Evolutionary conservation across 148 eudicot genomes (phyloP).

Genomic region (Tetragonia tetragonoides): DNA sequence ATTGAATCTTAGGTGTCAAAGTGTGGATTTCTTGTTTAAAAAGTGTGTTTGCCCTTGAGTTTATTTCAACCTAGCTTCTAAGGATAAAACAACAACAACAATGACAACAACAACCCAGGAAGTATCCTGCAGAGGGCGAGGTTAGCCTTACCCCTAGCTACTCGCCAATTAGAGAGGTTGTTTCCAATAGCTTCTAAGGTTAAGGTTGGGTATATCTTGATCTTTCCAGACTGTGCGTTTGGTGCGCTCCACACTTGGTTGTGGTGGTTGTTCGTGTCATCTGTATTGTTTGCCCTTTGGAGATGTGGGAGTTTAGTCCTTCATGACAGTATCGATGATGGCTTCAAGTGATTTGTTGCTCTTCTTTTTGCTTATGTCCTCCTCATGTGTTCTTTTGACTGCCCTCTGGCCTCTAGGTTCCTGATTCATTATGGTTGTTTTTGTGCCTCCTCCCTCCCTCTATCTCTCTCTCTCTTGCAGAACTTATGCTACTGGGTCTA

Average conservation of each 20-base stretch:
- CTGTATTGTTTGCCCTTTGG: background rate
- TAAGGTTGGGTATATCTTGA: background rate
- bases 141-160: too few relatives aligned
- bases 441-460: background rate
- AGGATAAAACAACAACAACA: background rate
- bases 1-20: too few relatives aligned
- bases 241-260: background rate
- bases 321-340: background rate
- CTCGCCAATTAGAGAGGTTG: too few relatives aligned
- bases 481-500: constrained; percentile 93
- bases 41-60: background rate
- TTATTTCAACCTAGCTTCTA: background rate
- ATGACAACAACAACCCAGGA: too few relatives aligned
- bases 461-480: constrained; percentile 36
- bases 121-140: too few relatives aligned
- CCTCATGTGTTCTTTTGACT: background rate
- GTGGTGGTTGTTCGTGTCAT: background rate
- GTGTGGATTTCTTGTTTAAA: too few relatives aligned
- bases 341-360: background rate
- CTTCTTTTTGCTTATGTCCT: background rate
- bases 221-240: background rate
- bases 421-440: background rate
- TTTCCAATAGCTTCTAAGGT: background rate
- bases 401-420: background rate
- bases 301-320: background rate